Conservation (phyloP, 371 early-diverging fungal genomes). For the Actinomortierella wolfii region DNA sequence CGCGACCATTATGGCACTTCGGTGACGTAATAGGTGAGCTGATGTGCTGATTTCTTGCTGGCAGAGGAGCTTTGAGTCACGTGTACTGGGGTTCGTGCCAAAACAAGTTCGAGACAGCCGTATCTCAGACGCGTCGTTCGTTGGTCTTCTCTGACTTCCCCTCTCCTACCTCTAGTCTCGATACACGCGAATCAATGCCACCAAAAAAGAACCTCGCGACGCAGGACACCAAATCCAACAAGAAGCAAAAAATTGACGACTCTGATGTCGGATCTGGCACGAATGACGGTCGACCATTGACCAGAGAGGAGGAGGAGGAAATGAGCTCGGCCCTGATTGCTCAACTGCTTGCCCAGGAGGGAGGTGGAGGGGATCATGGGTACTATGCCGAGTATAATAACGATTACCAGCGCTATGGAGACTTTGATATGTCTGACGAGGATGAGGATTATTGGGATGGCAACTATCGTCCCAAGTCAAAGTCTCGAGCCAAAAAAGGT, state of each 20-base stretch:
- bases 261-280: not conserved
- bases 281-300: slow-evolving; percentile 26
- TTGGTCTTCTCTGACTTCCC: not conserved
- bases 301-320: slow-evolving; percentile 77
- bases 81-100: not conserved
- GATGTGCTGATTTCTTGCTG: too few relatives aligned
- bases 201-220: slow-evolving; percentile 24
- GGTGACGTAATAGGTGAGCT: not conserved
- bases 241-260: slow-evolving; percentile 24
- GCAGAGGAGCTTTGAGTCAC: too few relatives aligned
- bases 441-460: slow-evolving; percentile 57
- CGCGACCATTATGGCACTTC: too few relatives aligned
- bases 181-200: too few relatives aligned
- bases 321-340: slow-evolving; percentile 83
- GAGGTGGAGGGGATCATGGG: slow-evolving; percentile 47
- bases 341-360: slow-evolving; percentile 74
- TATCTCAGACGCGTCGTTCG: not conserved
- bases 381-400: slow-evolving; percentile 73
- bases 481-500: slow-evolving; percentile 6
- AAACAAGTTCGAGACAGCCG: not conserved
- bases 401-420: slow-evolving; percentile 48
- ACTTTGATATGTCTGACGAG: slow-evolving; percentile 56
- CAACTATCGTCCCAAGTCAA: slow-evolving; percentile 35
- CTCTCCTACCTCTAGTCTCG: slow-evolving; percentile 21
- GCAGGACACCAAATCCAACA: slow-evolving; percentile 26